A percentile compares a stretch with the other conserved stretches of the same genome.
Evolutionary conservation across 2,329 filamentous ascomycete species (phyloP).

Genomic region (Arthrobotrys sphaeroides): DNA sequence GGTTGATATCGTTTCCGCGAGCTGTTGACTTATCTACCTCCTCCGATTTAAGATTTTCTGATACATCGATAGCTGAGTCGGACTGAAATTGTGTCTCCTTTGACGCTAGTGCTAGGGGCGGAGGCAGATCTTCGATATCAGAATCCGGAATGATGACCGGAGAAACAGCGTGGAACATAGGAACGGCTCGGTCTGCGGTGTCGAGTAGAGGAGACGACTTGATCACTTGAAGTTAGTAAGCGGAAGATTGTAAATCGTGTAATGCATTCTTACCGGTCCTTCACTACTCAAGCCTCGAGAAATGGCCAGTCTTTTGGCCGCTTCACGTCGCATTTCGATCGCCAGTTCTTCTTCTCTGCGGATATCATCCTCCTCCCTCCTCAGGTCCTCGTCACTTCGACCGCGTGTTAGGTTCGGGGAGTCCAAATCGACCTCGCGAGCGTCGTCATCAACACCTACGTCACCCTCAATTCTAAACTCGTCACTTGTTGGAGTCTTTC

Average conservation of each 20-base stretch:
- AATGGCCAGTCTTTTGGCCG: conserved; percentile 68
- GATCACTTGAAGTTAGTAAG: neutral
- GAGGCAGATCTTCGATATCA: conserved; percentile 30
- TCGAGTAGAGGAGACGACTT: conserved; percentile 50
- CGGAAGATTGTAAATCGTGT: neutral
- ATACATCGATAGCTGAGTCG: conserved; percentile 46
- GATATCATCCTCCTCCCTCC: conserved; percentile 68
- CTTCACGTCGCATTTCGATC: conserved; percentile 66
- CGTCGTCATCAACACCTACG: conserved; percentile 57
- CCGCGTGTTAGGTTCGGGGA: conserved; percentile 54
- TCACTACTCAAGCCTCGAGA: conserved; percentile 64
- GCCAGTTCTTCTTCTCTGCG: conserved; percentile 68
- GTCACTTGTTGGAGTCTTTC: conserved; percentile 34
- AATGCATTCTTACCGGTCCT: conserved; percentile 31
- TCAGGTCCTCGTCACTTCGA: conserved; percentile 67
- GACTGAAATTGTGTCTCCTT: conserved; percentile 47
- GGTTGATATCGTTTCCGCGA: neutral
- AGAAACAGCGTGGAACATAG: conserved; percentile 49
- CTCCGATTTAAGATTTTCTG: neutral
- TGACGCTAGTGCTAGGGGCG: conserved; percentile 21
- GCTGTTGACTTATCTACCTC: neutral
- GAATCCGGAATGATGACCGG: conserved; percentile 29
- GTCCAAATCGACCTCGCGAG: conserved; percentile 23
- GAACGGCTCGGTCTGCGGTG: conserved; percentile 43
- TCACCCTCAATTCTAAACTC: conserved; percentile 44